Evolutionary conservation across 345 rosid species (phyloP).

Genomic region (Populus euphratica): DNA sequence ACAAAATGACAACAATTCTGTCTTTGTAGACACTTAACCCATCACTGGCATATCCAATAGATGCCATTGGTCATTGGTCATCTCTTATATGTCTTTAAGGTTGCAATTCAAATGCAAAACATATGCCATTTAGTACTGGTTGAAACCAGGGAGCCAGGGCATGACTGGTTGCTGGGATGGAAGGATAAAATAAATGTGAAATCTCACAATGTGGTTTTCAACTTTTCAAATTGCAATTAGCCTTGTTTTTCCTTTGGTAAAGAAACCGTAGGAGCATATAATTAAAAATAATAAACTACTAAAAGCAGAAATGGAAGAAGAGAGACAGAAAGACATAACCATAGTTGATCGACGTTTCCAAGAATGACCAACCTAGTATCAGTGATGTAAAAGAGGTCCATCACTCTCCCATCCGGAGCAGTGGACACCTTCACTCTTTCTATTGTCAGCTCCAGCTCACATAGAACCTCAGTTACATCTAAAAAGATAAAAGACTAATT

Average conservation of each 20-base stretch:
- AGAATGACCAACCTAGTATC: constrained; percentile 56
- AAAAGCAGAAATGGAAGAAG: background rate
- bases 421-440: constrained; percentile 65
- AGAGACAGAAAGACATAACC: background rate
- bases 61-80: background rate
- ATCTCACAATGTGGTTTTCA: background rate
- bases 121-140: too few species aligned
- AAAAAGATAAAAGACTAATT: background rate
- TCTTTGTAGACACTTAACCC: background rate
- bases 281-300: background rate
- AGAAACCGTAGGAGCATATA: background rate
- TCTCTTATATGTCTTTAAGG: background rate
- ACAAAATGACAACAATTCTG: background rate
- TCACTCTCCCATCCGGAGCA: constrained; percentile 65
- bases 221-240: background rate
- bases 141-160: too few species aligned
- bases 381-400: constrained; percentile 66
- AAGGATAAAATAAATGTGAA: too few species aligned
- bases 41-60: background rate
- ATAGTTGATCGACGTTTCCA: background rate
- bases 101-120: too few species aligned
- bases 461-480: constrained; percentile 67
- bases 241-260: background rate
- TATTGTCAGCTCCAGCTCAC: constrained; percentile 59
- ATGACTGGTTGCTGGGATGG: too few species aligned